Percentiles rank a stretch among this genome's conserved stretches.
Evolutionary conservation across 2,329 filamentous ascomycete genomes (phyloP).

Genomic region (Penicillium janthinellum): DNA sequence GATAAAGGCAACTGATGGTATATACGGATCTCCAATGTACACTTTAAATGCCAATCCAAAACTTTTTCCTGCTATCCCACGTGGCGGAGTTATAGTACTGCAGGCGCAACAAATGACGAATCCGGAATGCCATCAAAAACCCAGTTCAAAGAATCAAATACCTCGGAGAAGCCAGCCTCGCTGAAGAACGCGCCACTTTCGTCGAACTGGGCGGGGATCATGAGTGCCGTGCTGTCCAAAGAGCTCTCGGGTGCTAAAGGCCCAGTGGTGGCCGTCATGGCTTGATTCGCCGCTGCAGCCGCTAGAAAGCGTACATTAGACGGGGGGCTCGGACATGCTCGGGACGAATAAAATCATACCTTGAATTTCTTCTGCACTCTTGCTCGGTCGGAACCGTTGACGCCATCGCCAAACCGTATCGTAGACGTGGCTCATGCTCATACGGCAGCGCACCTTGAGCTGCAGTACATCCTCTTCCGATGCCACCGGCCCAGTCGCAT

Average conservation of each 20-base stretch:
- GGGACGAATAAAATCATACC: conserved; percentile 51
- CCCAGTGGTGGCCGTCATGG: conserved; percentile 31
- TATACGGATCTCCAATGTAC: not conserved
- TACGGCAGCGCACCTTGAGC: conserved; percentile 64
- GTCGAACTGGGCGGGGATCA: conserved; percentile 40
- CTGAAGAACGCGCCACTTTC: conserved; percentile 41
- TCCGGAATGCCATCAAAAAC: conserved; percentile 83
- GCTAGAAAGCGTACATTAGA: conserved; percentile 18
- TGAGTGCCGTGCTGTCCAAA: conserved; percentile 34
- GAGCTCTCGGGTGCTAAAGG: conserved; percentile 33
- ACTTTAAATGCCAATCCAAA: not conserved
- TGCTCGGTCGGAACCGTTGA: conserved; percentile 65
- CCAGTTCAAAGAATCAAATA: conserved; percentile 91
- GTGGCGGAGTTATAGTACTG: conserved; percentile 25
- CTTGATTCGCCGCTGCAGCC: conserved; percentile 40
- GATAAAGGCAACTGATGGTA: too few species aligned
- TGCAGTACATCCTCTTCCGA: conserved; percentile 50
- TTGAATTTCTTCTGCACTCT: conserved; percentile 63
- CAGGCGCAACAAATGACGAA: conserved; percentile 52
- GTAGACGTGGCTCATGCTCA: conserved; percentile 67
- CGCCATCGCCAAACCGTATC: conserved; percentile 69
- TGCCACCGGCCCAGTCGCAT: conserved; percentile 44
- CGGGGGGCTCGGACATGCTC: conserved; percentile 22
- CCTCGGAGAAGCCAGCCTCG: conserved; percentile 62
- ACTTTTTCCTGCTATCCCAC: not conserved